Conservation (phyloP, 75 land plant species). For the Ceratopteris richardii region DNA sequence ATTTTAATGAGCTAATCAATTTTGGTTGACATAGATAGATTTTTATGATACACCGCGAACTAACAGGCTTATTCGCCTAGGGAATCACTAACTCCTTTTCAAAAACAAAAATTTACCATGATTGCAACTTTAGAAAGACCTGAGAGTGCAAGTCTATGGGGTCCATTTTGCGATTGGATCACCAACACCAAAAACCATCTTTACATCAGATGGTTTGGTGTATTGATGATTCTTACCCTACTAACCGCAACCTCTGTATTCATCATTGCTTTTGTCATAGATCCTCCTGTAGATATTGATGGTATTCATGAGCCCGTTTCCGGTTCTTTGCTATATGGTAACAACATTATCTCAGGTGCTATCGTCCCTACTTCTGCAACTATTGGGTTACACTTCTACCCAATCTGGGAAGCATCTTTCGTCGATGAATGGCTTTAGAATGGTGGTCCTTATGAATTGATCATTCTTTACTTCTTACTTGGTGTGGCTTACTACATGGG, state of each 20-base stretch:
- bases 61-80: too few species aligned
- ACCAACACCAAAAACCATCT: conserved; percentile 7
- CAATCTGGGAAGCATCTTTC: conserved; percentile 12
- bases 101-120: conserved; percentile 4
- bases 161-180: conserved; percentile 8
- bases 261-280: conserved; percentile 7
- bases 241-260: conserved; percentile 10
- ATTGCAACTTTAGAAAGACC: conserved; percentile 9
- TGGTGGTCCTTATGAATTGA: conserved; percentile 14
- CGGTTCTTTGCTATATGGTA: conserved; percentile 12
- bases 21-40: too few species aligned
- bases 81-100: too few species aligned
- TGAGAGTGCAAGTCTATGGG: conserved; percentile 13
- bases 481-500: conserved; percentile 22
- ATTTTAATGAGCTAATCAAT: too few species aligned
- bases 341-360: conserved; percentile 7
- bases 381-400: conserved; percentile 12
- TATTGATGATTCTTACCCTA: conserved; percentile 19
- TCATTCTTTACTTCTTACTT: conserved; percentile 13
- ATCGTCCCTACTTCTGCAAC: conserved; percentile 18
- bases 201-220: conserved; percentile 13
- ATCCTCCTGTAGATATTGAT: conserved; percentile 14
- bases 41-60: too few species aligned
- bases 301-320: conserved; percentile 9
- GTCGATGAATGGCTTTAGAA: conserved; percentile 14